phyloP scores from a whole-genome alignment of 2,329 filamentous ascomycete genomes.

The Pseudophaeomoniella oleicola region DNA sequence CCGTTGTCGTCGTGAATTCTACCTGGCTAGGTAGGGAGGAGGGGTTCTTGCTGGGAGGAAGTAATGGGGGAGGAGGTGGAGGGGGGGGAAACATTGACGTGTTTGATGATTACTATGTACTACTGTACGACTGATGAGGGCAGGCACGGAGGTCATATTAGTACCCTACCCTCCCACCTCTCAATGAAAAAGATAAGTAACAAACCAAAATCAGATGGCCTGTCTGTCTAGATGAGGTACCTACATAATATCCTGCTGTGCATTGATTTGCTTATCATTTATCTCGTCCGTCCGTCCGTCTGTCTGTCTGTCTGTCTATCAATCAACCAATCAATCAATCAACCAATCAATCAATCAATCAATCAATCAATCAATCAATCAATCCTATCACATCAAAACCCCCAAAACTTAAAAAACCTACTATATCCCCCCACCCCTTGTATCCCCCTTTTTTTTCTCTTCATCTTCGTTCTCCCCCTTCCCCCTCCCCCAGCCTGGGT shows the following conservation, averaged over 20 bases:
- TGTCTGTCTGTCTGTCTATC: no score
- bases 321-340: no score
- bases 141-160: no score
- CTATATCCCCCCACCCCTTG: neutral
- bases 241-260: no score
- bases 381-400: neutral
- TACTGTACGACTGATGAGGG: no score
- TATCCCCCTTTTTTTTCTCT: neutral
- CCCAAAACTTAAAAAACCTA: neutral
- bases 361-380: neutral
- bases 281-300: neutral
- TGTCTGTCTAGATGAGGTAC: no score
- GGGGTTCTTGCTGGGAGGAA: neutral
- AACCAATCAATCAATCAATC: neutral
- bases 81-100: neutral
- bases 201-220: no score
- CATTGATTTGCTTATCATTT: neutral
- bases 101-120: no score
- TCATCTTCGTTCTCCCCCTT: slow-evolving; percentile 2
- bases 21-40: no score
- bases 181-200: no score
- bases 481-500: slow-evolving; percentile 11
- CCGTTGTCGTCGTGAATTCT: no score
- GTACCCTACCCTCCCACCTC: no score
- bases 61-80: neutral